Conservation (phyloP, 345 rosid genomes). For the Laguncularia racemosa region DNA sequence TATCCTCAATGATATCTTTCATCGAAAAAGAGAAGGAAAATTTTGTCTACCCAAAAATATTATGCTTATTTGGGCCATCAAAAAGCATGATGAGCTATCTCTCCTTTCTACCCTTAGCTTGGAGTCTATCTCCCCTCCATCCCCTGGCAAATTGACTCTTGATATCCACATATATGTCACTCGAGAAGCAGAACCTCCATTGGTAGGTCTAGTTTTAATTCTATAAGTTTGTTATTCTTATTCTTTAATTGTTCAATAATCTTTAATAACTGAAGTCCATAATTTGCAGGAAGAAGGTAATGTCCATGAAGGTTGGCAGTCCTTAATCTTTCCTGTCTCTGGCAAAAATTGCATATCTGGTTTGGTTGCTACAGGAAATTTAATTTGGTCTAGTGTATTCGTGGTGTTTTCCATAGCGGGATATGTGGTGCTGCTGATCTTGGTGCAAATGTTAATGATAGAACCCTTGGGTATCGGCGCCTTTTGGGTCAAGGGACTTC, state of each 20-base stretch:
- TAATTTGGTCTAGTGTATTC: conserved; percentile 66
- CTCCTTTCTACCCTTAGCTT: conserved; percentile 52
- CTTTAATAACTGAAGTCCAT: neutral
- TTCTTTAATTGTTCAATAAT: too few species aligned
- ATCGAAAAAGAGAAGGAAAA: conserved; percentile 56
- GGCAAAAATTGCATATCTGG: conserved; percentile 48
- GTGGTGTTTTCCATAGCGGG: conserved; percentile 50
- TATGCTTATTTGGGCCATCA: conserved; percentile 76
- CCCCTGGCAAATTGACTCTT: conserved; percentile 43
- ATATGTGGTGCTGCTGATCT: conserved; percentile 28
- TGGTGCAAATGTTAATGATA: conserved; percentile 46
- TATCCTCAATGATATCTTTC: conserved; percentile 68
- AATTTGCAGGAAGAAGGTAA: conserved; percentile 71
- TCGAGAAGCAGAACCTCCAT: conserved; percentile 54
- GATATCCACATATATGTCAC: conserved; percentile 59
- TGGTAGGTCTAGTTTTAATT: conserved; percentile 30
- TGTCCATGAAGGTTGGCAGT: conserved; percentile 12
- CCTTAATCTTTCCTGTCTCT: conserved; percentile 27
- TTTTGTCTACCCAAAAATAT: conserved; percentile 62
- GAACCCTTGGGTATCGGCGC: conserved; percentile 37
- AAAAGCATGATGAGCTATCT: conserved; percentile 64
- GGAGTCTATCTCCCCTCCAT: conserved; percentile 52
- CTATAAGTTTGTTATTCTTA: neutral
- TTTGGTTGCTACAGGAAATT: conserved; percentile 72
- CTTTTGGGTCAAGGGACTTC: conserved; percentile 88